Percentiles rank a stretch among this genome's conserved stretches.
Conservation (phyloP, 345 rosid genomes). For the Carallia brachiata region DNA sequence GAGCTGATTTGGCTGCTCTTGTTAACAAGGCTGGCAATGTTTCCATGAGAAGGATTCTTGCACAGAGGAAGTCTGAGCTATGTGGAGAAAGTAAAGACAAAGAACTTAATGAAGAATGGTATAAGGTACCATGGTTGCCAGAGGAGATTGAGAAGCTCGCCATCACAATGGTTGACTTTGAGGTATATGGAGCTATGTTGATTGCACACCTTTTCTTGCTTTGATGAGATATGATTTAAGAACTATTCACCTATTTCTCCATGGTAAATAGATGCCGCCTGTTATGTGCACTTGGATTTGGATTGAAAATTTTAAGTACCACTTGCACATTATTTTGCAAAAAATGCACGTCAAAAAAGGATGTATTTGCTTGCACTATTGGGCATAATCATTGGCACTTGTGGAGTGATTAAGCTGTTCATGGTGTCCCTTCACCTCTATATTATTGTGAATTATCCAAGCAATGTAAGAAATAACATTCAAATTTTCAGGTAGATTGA, state of each 20-base stretch:
- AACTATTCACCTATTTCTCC: not conserved
- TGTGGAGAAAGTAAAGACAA: constrained; percentile 29
- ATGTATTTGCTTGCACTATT: no score
- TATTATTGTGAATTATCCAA: no score
- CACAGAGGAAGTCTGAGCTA: constrained; percentile 51
- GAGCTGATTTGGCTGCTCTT: constrained; percentile 83
- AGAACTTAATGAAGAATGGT: constrained; percentile 55
- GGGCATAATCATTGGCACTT: no score
- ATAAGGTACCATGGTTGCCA: constrained; percentile 72
- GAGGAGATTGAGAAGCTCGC: constrained; percentile 73
- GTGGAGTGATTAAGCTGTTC: no score
- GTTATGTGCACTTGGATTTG: no score
- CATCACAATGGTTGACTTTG: constrained; percentile 79
- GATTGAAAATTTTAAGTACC: no score
- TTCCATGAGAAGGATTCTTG: constrained; percentile 62
- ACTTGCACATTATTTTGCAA: no score
- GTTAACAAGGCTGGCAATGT: constrained; percentile 81
- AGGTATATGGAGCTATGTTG: constrained; percentile 42
- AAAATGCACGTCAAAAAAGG: no score
- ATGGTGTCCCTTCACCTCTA: no score
- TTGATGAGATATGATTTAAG: not conserved
- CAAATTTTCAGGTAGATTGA: no score
- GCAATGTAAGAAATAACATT: no score
- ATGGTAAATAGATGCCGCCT: no score
- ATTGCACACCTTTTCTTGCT: not conserved